A percentile compares a stretch with the other conserved stretches of the same genome.
Conservation (phyloP, 306 rosid genomes). For the Medicago arabica region DNA sequence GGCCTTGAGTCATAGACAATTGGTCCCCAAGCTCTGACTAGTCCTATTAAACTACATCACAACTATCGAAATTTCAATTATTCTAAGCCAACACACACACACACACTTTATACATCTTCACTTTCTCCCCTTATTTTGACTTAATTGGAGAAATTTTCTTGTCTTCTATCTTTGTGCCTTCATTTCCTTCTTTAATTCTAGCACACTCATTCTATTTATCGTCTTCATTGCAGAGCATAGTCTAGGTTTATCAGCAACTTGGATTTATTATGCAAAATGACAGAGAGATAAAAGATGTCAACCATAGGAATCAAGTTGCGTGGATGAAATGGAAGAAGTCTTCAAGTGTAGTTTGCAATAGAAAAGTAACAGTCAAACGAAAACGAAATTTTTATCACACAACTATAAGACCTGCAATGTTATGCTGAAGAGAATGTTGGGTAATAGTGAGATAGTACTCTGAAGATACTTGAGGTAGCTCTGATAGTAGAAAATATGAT, state of each 20-base stretch:
- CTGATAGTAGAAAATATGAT: neutral
- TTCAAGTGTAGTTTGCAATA: neutral
- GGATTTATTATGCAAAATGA: neutral
- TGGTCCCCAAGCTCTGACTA: neutral
- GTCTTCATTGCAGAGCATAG: neutral
- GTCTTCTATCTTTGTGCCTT: constrained; percentile 8
- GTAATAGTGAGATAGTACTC: neutral
- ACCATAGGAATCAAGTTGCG: neutral
- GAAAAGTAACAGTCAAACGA: neutral
- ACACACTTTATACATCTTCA: neutral
- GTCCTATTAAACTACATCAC: constrained; percentile 9
- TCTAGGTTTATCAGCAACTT: neutral
- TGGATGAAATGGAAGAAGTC: neutral
- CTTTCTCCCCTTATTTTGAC: neutral
- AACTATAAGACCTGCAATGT: neutral
- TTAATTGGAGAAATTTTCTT: neutral
- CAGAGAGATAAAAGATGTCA: neutral
- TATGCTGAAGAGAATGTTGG: neutral
- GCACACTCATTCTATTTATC: constrained; percentile 13
- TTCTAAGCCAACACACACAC: neutral
- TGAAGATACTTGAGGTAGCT: constrained; percentile 8
- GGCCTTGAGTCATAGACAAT: constrained; percentile 2
- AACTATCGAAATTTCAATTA: neutral
- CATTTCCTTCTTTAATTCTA: constrained; percentile 1
- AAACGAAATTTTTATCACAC: neutral